Base-by-base conservation (phyloP, 129 eudicot species). In the Erigeron canadensis region DNA sequence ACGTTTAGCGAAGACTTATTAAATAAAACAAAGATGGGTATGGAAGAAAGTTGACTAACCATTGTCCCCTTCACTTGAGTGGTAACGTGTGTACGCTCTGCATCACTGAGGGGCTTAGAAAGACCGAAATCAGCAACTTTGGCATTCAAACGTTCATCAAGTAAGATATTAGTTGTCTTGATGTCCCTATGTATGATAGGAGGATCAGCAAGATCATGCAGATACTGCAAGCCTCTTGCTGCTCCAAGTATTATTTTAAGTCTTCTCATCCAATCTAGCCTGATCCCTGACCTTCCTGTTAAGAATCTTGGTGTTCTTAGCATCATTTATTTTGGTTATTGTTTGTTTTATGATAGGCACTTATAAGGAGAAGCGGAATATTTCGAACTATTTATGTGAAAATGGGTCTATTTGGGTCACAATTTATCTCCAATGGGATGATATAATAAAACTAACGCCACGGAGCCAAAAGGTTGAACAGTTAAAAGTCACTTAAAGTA, bases 21-120 rank as follows among this genome's bases (percentile, higher is more conserved):
- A 2, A 28, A 28, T 1, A 28, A 28, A 28, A 28, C 34, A 28
- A 28, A 28, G 34, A 28, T 28, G 34, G 34, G 34, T 28, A 28
- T 28, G 34, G 34, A 28, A 67, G 69, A 17, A 80, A 54, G 0
- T 46, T 18, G 22, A 87, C 91, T 75, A n/a, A 93, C 98, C 98
- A 89, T 87, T 45, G 98, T 93, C 50, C 98, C 98, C 82, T 93
- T 93, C 71, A 93, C 96, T 83, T 93, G 95, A 86, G 98, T 93
- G 21, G 96, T 93, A 11, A 93, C 78, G 17, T 93, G 91, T 56
- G 87, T 79, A 50, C 77, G 83, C 16, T 77, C 88, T 37, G 77
- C 7, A 44, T 85, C 95, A 69, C 74, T 77, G 55, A 85, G 13
- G 1, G 80, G 86, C 78, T 87, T 93, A 50, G 90, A 87, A 61